Conservation (phyloP, 345 rosid species). For the Populus pruinosa region DNA sequence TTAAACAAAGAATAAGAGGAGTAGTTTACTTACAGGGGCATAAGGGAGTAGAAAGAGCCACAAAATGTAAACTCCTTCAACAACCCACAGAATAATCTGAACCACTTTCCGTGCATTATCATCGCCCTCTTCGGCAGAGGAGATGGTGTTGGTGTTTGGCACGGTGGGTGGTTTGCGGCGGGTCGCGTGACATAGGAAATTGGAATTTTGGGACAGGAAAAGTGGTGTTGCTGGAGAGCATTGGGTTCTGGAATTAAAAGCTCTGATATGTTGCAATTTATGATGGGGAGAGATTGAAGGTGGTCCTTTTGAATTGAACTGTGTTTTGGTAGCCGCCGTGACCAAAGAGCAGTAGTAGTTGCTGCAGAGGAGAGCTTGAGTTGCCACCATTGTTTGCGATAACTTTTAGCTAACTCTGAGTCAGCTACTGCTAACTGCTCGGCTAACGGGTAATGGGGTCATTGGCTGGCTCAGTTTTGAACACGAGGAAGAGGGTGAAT, state of each 20-base stretch:
- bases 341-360: constrained; percentile 7
- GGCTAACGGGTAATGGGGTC: background rate
- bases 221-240: constrained; percentile 16
- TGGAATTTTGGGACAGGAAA: background rate
- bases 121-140: constrained; percentile 27
- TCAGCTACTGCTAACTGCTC: too few relatives aligned
- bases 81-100: constrained; percentile 54
- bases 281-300: background rate
- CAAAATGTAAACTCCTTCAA: constrained; percentile 75
- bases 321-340: background rate
- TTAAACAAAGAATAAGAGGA: background rate
- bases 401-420: too few relatives aligned
- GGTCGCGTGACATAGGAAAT: constrained; percentile 32
- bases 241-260: constrained; percentile 7
- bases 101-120: constrained; percentile 29
- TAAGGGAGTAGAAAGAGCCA: constrained; percentile 94
- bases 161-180: constrained; percentile 43
- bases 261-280: background rate
- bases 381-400: background rate
- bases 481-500: background rate
- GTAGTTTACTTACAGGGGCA: constrained; percentile 59
- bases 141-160: constrained; percentile 3
- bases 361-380: constrained; percentile 21
- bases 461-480: constrained; percentile 8
- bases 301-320: constrained; percentile 7